A percentile compares a stretch with the other conserved stretches of the same genome.
Conservation (phyloP, 768 basidiomycete genomes). For the Termitomyces sp. region DNA sequence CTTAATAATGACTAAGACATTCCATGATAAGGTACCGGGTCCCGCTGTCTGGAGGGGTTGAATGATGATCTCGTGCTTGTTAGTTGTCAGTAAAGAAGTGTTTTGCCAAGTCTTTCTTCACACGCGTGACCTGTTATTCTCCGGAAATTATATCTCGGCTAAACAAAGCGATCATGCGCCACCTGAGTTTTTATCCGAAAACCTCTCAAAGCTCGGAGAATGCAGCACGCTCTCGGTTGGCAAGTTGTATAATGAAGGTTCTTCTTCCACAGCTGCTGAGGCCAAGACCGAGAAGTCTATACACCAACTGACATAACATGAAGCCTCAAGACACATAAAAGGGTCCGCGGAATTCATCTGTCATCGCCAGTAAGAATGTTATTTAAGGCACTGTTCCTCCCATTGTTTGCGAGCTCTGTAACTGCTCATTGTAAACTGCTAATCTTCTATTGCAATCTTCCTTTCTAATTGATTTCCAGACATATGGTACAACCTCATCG, state of each 20-base stretch:
- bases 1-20: not conserved
- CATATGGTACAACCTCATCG: constrained; percentile 6
- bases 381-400: not conserved
- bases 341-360: not conserved
- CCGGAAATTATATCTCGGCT: not conserved
- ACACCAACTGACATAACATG: not conserved
- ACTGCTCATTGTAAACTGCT: not conserved
- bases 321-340: not conserved
- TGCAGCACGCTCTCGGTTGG: not conserved
- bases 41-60: constrained; percentile 15
- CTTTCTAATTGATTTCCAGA: not conserved
- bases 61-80: not conserved
- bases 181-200: not conserved
- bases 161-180: constrained; percentile 5
- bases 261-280: not conserved
- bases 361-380: not conserved
- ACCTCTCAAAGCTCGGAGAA: not conserved
- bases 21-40: constrained; percentile 10
- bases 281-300: not conserved
- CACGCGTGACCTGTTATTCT: not conserved
- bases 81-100: not conserved
- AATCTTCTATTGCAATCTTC: not conserved
- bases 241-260: not conserved
- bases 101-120: not conserved
- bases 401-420: not conserved